Percentiles rank a stretch among this genome's conserved stretches.
These are phyloP conservation scores for Atkinsonella texensis DNA, from an alignment of 2,329 filamentous ascomycete genomes.

Conservation along the genomic window DNA sequence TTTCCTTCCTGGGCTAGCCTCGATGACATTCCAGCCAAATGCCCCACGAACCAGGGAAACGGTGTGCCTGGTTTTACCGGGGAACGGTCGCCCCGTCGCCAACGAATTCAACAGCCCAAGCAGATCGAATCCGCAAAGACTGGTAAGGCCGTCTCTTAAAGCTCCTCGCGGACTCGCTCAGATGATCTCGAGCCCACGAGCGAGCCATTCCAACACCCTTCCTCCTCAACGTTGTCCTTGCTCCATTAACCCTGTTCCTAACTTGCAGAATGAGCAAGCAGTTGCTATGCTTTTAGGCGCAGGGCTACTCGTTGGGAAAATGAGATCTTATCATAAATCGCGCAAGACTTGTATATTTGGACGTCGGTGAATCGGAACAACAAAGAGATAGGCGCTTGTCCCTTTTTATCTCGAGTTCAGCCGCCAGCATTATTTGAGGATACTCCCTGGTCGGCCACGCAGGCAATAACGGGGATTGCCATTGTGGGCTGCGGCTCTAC, in stretches of 20 bases:
- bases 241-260: background rate
- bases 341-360: too few relatives aligned
- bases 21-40: constrained; percentile 1
- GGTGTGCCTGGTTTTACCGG: background rate
- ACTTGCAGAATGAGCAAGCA: background rate
- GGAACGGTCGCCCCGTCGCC: background rate
- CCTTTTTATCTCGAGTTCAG: too few relatives aligned
- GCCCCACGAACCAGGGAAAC: background rate
- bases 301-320: too few relatives aligned
- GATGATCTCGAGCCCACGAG: background rate
- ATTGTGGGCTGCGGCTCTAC: too few relatives aligned
- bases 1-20: background rate
- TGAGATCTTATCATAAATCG: too few relatives aligned
- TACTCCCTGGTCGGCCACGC: too few relatives aligned
- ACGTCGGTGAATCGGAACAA: too few relatives aligned
- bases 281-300: too few relatives aligned
- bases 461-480: too few relatives aligned
- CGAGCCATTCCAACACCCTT: background rate
- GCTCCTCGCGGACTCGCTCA: background rate
- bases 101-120: background rate
- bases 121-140: background rate
- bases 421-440: too few relatives aligned
- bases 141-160: background rate
- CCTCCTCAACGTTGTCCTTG: background rate
- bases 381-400: too few relatives aligned